A percentile compares a stretch with the other conserved stretches of the same genome.
Evolutionary conservation across 2,329 filamentous ascomycete species (phyloP).

Genomic region (Lecanoromycetidae sp.): DNA sequence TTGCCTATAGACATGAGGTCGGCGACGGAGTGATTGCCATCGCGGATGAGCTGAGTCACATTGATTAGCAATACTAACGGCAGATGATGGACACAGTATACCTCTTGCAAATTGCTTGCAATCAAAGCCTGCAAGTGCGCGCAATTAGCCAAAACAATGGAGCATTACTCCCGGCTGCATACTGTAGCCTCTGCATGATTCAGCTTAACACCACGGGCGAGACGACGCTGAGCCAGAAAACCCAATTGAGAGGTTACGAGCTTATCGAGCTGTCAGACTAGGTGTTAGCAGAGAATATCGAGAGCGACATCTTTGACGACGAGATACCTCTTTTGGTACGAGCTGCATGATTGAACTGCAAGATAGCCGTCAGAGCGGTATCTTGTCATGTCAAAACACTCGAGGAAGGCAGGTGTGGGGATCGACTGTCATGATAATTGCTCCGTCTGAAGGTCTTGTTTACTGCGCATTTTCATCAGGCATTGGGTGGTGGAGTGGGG

Average conservation of each 20-base stretch:
- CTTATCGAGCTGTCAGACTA: conserved; percentile 66
- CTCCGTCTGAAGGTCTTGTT: too few species aligned
- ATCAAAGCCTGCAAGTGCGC: conserved; percentile 16
- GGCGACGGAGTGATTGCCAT: conserved; percentile 83
- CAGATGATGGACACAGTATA: conserved; percentile 25
- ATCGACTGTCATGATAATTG: too few species aligned
- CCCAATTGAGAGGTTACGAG: conserved; percentile 84
- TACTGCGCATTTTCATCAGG: neutral
- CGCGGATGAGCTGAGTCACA: conserved; percentile 61
- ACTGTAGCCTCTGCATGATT: conserved; percentile 86
- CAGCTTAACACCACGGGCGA: conserved; percentile 75
- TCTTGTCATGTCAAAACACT: too few species aligned
- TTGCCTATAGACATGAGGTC: conserved; percentile 87
- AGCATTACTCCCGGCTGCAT: conserved; percentile 14
- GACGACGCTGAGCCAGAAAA: conserved; percentile 70
- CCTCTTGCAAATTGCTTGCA: conserved; percentile 56
- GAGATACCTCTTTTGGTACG: conserved; percentile 18
- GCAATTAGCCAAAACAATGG: conserved; percentile 1
- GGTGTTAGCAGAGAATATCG: neutral
- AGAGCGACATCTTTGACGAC: neutral
- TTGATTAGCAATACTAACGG: neutral
- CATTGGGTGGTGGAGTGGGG: neutral
- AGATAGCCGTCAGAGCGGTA: neutral
- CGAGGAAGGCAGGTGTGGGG: too few species aligned
- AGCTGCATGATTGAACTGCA: conserved; percentile 16